Percentiles rank a stretch among this genome's conserved stretches.
These are phyloP conservation scores for Colletotrichum cordylinicola DNA, from an alignment of 2,329 filamentous ascomycete species.

Conservation along the genomic window DNA sequence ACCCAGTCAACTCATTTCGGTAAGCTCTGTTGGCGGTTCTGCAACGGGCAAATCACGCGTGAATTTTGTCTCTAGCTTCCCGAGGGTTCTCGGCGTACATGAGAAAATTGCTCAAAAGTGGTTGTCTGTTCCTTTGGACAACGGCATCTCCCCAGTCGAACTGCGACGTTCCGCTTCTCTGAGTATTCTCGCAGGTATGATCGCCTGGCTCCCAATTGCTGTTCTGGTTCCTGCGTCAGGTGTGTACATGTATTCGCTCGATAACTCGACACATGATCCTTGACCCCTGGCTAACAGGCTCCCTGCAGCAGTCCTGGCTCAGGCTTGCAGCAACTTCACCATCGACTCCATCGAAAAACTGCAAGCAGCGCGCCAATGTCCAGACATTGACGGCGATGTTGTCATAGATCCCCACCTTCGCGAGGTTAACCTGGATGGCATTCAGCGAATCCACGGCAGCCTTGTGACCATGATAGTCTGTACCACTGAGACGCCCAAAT, in stretches of 20 bases:
- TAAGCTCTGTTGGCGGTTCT: not conserved
- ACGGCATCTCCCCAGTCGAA: too few relatives aligned
- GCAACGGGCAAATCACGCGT: not conserved
- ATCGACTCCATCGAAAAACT: not conserved
- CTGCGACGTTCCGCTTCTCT: too few relatives aligned
- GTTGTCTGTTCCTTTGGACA: too few relatives aligned
- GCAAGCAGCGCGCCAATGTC: not conserved
- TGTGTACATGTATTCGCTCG: too few relatives aligned
- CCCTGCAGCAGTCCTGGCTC: not conserved
- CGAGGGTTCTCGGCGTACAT: not conserved
- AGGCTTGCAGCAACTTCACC: not conserved
- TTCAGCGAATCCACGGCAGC: not conserved
- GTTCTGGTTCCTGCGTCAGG: too few relatives aligned
- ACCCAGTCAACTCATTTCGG: not conserved
- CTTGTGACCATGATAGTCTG: not conserved
- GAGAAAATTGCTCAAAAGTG: too few relatives aligned
- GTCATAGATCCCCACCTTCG: not conserved
- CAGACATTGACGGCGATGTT: not conserved
- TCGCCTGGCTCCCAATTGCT: too few relatives aligned
- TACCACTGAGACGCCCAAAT: too few relatives aligned
- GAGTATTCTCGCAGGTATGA: too few relatives aligned
- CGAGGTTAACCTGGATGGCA: not conserved
- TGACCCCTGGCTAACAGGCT: not conserved
- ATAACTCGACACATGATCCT: too few relatives aligned
- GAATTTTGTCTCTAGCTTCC: not conserved